Evolutionary conservation across 2,329 filamentous ascomycete species (phyloP), one percentile per base, ranked within the genome.

Genomic region (Davidsoniella australis): DNA sequence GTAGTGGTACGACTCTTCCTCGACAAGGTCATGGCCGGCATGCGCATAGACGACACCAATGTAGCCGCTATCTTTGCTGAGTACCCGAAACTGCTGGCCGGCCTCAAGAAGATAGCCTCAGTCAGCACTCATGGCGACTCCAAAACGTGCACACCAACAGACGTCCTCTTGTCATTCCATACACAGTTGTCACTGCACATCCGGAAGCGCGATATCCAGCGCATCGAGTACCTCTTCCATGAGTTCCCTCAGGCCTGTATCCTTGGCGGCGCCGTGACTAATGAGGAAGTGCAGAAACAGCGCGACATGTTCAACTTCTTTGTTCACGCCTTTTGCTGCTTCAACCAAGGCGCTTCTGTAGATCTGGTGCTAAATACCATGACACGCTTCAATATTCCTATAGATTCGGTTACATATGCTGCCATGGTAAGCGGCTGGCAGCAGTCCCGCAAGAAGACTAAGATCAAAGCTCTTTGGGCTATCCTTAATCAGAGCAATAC

Each of bases 371-470:
- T 71, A 56, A 62, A 65, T 29, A 50, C 64, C 41, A 73, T 73
- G 68, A 55, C 59, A 29, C 55, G 58, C 38, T 54, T 72, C 47
- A 75, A 72, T 1, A 59, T 81, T 26, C 61, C 65, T 50, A 80
- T 83, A 9, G 37, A 50, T 26, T 23, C 24, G 12, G 78, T 67
- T 56, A 81, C 83, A 0, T 91, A 82, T 74, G 81, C 78, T 38
- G 66, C 75, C 41, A 82, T 91, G 73, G 74, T 91, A 55, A 70
- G 75, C 50, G 84, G 84, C 1, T 85, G 79, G 62, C 74, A 72
- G 58, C 69, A 68, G 45, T 69, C 75, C 45, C 68, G 69, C 48
- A 78, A 85, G 56, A 55, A 68, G 0, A 60, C 66, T n/a, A 76
- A 71, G 18, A 67, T 88, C 53, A 73, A 80, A 49, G 68, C 68